Evolutionary conservation across 345 rosid species (phyloP).

Genomic region (Luvunga scandens): DNA sequence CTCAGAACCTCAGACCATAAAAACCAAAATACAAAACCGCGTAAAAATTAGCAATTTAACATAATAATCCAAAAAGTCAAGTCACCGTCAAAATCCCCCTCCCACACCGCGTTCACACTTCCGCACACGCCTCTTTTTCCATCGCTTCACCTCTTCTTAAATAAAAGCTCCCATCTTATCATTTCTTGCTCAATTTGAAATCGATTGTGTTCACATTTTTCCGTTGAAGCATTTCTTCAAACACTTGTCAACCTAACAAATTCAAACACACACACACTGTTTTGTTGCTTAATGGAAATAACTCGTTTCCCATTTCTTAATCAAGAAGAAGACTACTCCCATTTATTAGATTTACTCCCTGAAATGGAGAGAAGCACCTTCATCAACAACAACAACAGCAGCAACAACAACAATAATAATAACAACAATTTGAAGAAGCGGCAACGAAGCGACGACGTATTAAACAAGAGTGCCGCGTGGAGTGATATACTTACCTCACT

Average conservation of each 20-base stretch:
- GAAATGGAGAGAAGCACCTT: constrained; percentile 24
- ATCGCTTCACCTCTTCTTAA: constrained; percentile 16
- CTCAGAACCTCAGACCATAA: not conserved
- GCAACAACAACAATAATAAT: not conserved
- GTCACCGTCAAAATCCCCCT: constrained; percentile 43
- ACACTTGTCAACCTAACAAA: constrained; percentile 20
- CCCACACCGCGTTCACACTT: constrained; percentile 45
- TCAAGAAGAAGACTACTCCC: constrained; percentile 51
- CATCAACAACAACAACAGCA: constrained; percentile 4
- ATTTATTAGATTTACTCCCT: constrained; percentile 25
- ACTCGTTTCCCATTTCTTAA: constrained; percentile 59
- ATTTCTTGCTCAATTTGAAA: constrained; percentile 23
- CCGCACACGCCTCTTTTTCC: constrained; percentile 39
- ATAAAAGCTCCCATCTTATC: constrained; percentile 14
- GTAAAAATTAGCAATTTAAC: not conserved
- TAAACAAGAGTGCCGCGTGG: constrained; percentile 16
- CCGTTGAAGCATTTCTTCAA: constrained; percentile 10
- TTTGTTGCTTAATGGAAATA: constrained; percentile 42
- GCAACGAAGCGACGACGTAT: constrained; percentile 32
- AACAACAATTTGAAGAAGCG: constrained; percentile 39
- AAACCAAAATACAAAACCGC: constrained; percentile 7
- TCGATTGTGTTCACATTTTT: constrained; percentile 37
- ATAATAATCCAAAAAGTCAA: constrained; percentile 36
- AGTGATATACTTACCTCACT: constrained; percentile 50
- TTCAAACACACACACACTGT: not conserved